These are phyloP conservation scores for Anisogramma anomala DNA, from an alignment of 2,329 filamentous ascomycete species.

Conservation along the genomic window DNA sequence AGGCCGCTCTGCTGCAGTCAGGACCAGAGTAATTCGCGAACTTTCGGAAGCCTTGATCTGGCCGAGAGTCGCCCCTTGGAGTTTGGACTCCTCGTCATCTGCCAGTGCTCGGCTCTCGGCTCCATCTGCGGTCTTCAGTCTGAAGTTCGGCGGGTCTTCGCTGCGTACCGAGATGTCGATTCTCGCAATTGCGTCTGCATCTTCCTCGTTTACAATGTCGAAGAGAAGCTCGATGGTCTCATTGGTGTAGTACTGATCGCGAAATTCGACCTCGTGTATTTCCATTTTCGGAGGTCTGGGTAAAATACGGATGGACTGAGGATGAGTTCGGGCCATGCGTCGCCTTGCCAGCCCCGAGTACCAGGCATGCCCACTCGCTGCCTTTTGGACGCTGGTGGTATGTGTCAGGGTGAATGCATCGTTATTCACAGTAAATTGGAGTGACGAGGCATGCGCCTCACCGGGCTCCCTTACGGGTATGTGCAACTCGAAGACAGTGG, in stretches of 20 bases:
- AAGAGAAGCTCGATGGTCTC: slow-evolving; percentile 61
- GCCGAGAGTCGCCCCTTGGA: slow-evolving; percentile 33
- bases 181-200: slow-evolving; percentile 60
- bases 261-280: slow-evolving; percentile 50
- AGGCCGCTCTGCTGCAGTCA: slow-evolving; percentile 38
- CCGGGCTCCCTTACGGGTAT: slow-evolving; percentile 72
- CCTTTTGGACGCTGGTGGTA: slow-evolving; percentile 40
- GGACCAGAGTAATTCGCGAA: slow-evolving; percentile 33
- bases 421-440: slow-evolving; percentile 51
- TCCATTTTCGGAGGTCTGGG: slow-evolving; percentile 89
- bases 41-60: slow-evolving; percentile 36
- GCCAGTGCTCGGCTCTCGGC: slow-evolving; percentile 22
- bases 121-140: slow-evolving; percentile 27
- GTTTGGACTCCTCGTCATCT: slow-evolving; percentile 25
- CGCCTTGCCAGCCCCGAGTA: slow-evolving; percentile 33
- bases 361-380: slow-evolving; percentile 36
- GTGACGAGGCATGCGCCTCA: slow-evolving; percentile 54
- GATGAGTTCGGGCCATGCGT: slow-evolving; percentile 35
- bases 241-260: slow-evolving; percentile 72
- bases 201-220: slow-evolving; percentile 70
- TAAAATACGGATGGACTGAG: slow-evolving; percentile 56
- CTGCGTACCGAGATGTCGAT: slow-evolving; percentile 60
- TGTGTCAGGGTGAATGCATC: slow-evolving; percentile 58
- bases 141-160: slow-evolving; percentile 36
- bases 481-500: slow-evolving; percentile 57